Evolutionary conservation across 805 yeast genomes (phyloP).

Genomic region (Candida incommunis): DNA sequence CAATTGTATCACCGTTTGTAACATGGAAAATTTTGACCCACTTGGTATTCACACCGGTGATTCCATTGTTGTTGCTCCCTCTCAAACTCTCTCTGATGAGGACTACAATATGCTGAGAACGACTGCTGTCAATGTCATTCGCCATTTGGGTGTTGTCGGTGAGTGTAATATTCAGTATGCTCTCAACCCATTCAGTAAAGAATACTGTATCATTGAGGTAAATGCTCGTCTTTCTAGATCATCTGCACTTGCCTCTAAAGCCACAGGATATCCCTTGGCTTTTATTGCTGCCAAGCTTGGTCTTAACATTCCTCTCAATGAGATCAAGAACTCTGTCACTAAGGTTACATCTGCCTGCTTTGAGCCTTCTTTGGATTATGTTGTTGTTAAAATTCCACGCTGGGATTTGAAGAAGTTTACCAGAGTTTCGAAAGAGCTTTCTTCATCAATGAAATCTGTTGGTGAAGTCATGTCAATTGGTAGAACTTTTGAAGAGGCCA

Average conservation of each 20-base stretch:
- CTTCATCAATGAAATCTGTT: constrained; percentile 95
- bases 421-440: constrained; percentile 85
- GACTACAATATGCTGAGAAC: constrained; percentile 96
- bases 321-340: constrained; percentile 91
- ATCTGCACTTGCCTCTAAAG: constrained; percentile 95
- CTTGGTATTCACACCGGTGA: constrained; percentile 98
- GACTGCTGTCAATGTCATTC: constrained; percentile 93
- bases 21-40: constrained; percentile 98
- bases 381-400: constrained; percentile 95
- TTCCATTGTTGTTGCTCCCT: constrained; percentile 97
- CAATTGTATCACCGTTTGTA: constrained; percentile 97
- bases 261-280: constrained; percentile 97
- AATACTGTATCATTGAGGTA: constrained; percentile 93
- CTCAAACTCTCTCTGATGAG: constrained; percentile 92
- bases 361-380: constrained; percentile 93
- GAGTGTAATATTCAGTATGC: constrained; percentile 98
- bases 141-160: constrained; percentile 97
- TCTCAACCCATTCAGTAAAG: constrained; percentile 87
- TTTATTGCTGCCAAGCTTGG: constrained; percentile 98
- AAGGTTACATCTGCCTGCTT: constrained; percentile 92
- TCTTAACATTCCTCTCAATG: constrained; percentile 86
- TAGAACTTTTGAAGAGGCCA: constrained; percentile 91
- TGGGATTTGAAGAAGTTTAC: constrained; percentile 96
- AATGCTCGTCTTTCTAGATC: constrained; percentile 95
- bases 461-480: constrained; percentile 99